Percentiles rank a stretch among this genome's conserved stretches.
Conservation (phyloP, 768 basidiomycete genomes). For the Leccinum boreale region DNA sequence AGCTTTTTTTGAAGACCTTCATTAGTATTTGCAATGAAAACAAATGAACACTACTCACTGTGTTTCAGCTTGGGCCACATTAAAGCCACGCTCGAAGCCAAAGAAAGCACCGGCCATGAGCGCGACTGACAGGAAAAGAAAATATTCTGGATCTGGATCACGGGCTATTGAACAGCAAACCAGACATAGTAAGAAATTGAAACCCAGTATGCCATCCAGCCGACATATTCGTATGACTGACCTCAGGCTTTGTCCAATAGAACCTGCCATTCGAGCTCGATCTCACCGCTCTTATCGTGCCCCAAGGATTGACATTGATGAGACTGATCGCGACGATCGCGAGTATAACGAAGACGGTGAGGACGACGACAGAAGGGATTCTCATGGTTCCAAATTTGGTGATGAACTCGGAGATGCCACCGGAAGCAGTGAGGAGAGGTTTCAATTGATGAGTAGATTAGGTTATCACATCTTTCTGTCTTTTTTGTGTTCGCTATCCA, state of each 20-base stretch:
- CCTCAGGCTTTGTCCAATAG: background rate
- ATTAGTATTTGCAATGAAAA: background rate
- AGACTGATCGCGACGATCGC: background rate
- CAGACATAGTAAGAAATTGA: too few relatives aligned
- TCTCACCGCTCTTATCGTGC: background rate
- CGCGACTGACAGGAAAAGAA: background rate
- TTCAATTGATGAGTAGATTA: too few relatives aligned
- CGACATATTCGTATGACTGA: background rate
- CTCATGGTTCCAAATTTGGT: background rate
- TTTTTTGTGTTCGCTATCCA: too few relatives aligned
- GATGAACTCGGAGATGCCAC: background rate
- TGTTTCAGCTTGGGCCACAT: background rate
- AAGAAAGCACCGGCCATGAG: background rate
- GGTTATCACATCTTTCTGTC: too few relatives aligned
- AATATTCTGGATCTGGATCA: background rate
- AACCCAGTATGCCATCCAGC: background rate
- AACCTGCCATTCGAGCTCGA: too few relatives aligned
- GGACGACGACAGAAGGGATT: background rate
- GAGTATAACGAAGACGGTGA: background rate
- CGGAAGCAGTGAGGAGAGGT: background rate
- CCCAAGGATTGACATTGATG: background rate
- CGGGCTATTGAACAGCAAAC: background rate
- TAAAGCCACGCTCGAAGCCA: background rate
- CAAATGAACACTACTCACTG: background rate
- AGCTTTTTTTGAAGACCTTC: background rate